These are phyloP conservation scores for Platanthera zijinensis DNA, from an alignment of 106 monocot species.

Conservation along the genomic window DNA sequence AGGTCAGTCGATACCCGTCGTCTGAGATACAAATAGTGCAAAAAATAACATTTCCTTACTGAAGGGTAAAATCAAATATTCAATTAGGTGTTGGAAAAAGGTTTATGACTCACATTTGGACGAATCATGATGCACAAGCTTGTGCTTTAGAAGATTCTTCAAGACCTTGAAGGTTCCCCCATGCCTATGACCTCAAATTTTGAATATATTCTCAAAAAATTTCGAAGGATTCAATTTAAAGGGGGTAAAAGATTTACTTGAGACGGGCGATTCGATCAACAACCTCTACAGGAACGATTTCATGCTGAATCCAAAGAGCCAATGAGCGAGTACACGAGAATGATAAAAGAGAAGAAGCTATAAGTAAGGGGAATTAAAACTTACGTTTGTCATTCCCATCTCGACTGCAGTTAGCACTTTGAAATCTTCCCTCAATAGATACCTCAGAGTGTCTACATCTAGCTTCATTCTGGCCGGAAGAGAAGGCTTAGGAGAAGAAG, in stretches of 20 bases:
- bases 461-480: slow-evolving; percentile 67
- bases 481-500: background rate
- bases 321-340: too few relatives aligned
- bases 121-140: slow-evolving; percentile 86
- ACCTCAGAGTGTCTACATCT: slow-evolving; percentile 76
- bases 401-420: slow-evolving; percentile 90
- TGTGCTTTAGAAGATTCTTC: slow-evolving; percentile 89
- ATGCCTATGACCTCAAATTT: slow-evolving; percentile 41
- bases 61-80: background rate
- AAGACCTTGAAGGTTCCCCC: slow-evolving; percentile 94
- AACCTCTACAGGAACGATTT: slow-evolving; percentile 84
- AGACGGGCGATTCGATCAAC: slow-evolving; percentile 81
- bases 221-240: background rate
- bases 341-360: background rate
- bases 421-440: slow-evolving; percentile 90
- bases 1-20: slow-evolving; percentile 94
- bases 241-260: slow-evolving; percentile 38
- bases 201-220: background rate
- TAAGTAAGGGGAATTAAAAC: background rate
- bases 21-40: slow-evolving; percentile 29
- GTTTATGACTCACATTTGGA: slow-evolving; percentile 59
- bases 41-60: background rate
- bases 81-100: background rate
- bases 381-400: slow-evolving; percentile 98
- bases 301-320: slow-evolving; percentile 43